Evolutionary conservation across 352 stramenopile species (phyloP), one percentile per base, ranked within the genome.

Genomic region (Bremia lactucae): DNA sequence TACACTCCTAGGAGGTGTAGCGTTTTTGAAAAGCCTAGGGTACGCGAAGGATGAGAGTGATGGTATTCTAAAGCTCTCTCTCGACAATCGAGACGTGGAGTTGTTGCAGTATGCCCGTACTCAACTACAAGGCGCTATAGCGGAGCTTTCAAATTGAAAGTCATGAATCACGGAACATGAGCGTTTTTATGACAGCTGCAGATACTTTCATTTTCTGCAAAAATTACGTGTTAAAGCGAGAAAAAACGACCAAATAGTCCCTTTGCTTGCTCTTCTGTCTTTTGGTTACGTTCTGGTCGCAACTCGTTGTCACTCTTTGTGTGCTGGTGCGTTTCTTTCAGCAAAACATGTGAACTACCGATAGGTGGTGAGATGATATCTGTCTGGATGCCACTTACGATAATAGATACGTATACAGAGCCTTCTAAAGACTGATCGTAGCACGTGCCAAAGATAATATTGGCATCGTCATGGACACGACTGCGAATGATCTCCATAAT

Each of bases 401-500:
- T 90, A 62, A 93, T 89, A 41, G 80, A 90, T 19, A 93, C 80
- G 44, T 89, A 71, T 34, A 93, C 74, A 29, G 71, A 87, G 19
- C 80, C 80, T 35, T 85, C 55, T 13, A 88, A 66, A 28, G 77
- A 87, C 49, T 75, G 60, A 36, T 93, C 80, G 52, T 93, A 93
- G 52, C 75, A 89, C 31, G 80, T 90, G 41, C 80, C 80, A 46
- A 93, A 93, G 64, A 93, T 93, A 53, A 93, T 89, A 60, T 93
- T 93, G 45, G 80, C 80, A 28, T 88, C 75, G 13, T 88, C 73
- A 8, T 75, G 57, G 22, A 93, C 78, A 36, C 75, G 69, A 36
- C 55, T 68, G 34, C 80, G 75, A 42, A 93, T 90, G 44, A 88
- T 86, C 29, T 89, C 73, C 80, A 93, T 93, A 58, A 88, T 90